Evolutionary conservation across 805 yeast species (phyloP).

Genomic region (Diddensiella caesifluorescens): DNA sequence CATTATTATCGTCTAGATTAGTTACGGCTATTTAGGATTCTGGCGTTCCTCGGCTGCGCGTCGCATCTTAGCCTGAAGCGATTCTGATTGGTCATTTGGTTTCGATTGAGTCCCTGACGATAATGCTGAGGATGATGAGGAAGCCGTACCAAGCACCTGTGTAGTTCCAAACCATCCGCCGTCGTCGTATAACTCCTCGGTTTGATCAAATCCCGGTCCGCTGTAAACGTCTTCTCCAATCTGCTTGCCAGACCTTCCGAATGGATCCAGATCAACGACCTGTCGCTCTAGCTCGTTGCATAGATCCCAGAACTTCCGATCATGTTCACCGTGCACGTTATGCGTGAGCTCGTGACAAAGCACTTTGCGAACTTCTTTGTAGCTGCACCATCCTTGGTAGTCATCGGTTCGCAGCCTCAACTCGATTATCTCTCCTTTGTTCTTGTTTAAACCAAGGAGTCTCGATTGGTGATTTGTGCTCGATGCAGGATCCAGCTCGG

Average conservation of each 20-base stretch:
- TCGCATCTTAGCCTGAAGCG: constrained; percentile 12
- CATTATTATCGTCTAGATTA: no score
- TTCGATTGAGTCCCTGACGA: constrained; percentile 2
- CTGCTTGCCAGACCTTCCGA: constrained; percentile 25
- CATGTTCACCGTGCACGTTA: constrained; percentile 34
- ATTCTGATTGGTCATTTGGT: constrained; percentile 3
- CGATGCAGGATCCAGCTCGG: constrained; percentile 37
- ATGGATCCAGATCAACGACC: constrained; percentile 29
- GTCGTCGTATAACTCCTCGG: constrained; percentile 21
- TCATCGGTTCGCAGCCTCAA: constrained; percentile 36
- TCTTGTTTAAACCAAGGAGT: constrained; percentile 33
- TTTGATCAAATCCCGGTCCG: constrained; percentile 18
- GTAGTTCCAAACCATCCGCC: constrained; percentile 28
- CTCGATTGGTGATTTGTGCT: constrained; percentile 29
- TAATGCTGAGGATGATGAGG: background rate
- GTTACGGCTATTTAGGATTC: constrained; percentile 4
- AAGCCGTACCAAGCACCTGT: constrained; percentile 18
- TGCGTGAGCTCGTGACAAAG: constrained; percentile 39
- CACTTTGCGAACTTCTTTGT: constrained; percentile 31
- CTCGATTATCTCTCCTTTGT: constrained; percentile 33
- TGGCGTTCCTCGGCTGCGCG: constrained; percentile 18
- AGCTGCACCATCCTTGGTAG: constrained; percentile 35
- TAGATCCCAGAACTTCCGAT: constrained; percentile 33
- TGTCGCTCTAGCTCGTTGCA: constrained; percentile 32
- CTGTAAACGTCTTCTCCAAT: constrained; percentile 20